Percentiles rank a stretch among this genome's conserved stretches.
Conservation (phyloP, 2,329 filamentous ascomycete genomes). For the Sarocladium kiliense region DNA sequence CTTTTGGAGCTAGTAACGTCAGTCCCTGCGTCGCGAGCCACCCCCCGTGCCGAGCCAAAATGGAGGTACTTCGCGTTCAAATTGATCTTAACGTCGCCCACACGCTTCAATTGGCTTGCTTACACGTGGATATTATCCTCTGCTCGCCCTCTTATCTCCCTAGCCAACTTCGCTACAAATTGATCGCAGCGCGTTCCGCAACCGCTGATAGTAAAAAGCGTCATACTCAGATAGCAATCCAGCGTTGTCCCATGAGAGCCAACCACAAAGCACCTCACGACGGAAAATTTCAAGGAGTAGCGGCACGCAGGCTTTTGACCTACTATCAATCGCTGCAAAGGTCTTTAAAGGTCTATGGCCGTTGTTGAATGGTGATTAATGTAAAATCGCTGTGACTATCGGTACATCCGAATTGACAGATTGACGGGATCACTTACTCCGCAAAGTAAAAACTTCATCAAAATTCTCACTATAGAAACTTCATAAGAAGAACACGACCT, state of each 20-base stretch:
- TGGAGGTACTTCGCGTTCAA: neutral
- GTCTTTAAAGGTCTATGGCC: neutral
- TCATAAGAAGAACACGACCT: slow-evolving; percentile 7
- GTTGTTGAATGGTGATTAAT: neutral
- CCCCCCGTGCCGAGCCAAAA: neutral
- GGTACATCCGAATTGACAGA: neutral
- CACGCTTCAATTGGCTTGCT: neutral
- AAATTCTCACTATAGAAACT: slow-evolving; percentile 1
- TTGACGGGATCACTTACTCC: no score
- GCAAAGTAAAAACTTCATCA: no score
- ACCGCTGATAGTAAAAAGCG: neutral
- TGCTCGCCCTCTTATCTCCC: neutral
- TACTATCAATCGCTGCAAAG: neutral
- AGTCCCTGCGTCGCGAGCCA: neutral
- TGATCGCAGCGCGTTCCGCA: neutral
- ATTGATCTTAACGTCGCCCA: neutral
- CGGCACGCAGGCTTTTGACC: no score
- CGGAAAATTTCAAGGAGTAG: neutral
- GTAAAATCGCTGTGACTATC: neutral
- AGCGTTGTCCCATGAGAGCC: neutral
- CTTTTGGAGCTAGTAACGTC: neutral
- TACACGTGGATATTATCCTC: neutral
- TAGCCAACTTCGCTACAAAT: neutral
- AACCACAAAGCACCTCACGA: neutral
- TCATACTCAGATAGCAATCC: neutral